A percentile compares a stretch with the other conserved stretches of the same genome.
These are phyloP conservation scores for Drosera spatulata DNA, from an alignment of 179 eudicot species.

Conservation along the genomic window DNA sequence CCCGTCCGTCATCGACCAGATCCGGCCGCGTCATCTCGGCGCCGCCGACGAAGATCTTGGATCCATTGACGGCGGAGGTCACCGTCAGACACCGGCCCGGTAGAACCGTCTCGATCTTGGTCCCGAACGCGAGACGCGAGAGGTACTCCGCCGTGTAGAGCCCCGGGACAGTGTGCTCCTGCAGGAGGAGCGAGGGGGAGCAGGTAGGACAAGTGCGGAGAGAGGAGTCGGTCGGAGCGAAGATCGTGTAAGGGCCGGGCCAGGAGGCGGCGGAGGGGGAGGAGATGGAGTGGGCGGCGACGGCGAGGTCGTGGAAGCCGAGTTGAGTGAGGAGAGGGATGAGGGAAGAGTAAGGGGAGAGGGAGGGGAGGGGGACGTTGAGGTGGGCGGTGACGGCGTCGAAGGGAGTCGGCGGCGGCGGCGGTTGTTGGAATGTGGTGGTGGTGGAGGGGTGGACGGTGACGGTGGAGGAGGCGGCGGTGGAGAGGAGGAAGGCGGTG, in stretches of 20 bases:
- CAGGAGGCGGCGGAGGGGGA: conserved; percentile 11
- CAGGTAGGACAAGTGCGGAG: conserved; percentile 44
- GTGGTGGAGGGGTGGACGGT: not conserved
- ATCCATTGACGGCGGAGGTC: conserved; percentile 19
- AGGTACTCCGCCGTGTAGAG: conserved; percentile 38
- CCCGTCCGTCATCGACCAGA: conserved; percentile 30
- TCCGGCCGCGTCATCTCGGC: conserved; percentile 51
- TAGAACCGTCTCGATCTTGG: conserved; percentile 41
- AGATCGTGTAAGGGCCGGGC: conserved; percentile 37
- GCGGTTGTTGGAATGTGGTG: not conserved
- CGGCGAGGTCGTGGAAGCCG: conserved; percentile 27
- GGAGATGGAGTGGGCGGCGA: conserved; percentile 23
- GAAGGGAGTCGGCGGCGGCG: conserved; percentile 29
- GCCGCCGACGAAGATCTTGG: conserved; percentile 40
- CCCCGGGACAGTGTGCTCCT: conserved; percentile 43
- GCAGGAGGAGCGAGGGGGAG: conserved; percentile 35
- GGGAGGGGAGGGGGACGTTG: conserved; percentile 45
- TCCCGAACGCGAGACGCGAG: conserved; percentile 29
- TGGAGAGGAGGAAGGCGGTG: not conserved
- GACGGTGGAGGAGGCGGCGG: not conserved
- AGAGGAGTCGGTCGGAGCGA: conserved; percentile 45
- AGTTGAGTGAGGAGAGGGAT: conserved; percentile 58
- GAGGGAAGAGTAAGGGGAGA: conserved; percentile 89
- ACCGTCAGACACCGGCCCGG: conserved; percentile 44
- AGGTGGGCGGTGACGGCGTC: conserved; percentile 17